Percentiles rank a stretch among this genome's conserved stretches.
These are phyloP conservation scores for Ganoderma lingzhi DNA, from an alignment of 1,284 basidiomycete genomes.

Conservation along the genomic window DNA sequence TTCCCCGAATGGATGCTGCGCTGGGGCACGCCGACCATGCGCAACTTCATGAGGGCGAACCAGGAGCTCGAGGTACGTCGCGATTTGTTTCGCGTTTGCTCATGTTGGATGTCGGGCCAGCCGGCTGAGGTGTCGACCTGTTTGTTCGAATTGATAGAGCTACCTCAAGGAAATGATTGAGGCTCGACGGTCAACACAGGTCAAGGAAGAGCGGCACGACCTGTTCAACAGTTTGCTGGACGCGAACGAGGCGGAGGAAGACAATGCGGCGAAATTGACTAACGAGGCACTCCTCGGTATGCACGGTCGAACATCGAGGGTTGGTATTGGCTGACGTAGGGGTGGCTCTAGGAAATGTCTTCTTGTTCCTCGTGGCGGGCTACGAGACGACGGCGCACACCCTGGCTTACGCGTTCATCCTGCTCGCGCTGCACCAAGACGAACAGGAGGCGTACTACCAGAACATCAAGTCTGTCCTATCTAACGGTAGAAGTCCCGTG, in stretches of 20 bases:
- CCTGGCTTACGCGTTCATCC: slow-evolving; percentile 62
- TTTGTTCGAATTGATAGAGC: slow-evolving; percentile 39
- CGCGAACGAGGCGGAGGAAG: slow-evolving; percentile 49
- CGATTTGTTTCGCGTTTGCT: neutral
- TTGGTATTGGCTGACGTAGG: neutral
- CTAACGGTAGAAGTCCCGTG: slow-evolving; percentile 15
- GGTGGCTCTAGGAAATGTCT: slow-evolving; percentile 55
- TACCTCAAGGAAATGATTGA: slow-evolving; percentile 68
- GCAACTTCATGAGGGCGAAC: slow-evolving; percentile 50
- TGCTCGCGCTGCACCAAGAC: slow-evolving; percentile 62
- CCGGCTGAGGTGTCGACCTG: neutral
- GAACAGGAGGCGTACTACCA: slow-evolving; percentile 64
- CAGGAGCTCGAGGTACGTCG: slow-evolving; percentile 55
- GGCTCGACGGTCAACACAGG: slow-evolving; percentile 46
- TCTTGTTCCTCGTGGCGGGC: slow-evolving; percentile 56
- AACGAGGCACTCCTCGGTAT: slow-evolving; percentile 60
- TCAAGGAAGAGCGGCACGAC: slow-evolving; percentile 56
- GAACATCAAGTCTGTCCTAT: slow-evolving; percentile 41
- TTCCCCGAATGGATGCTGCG: slow-evolving; percentile 54
- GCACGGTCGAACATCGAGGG: neutral
- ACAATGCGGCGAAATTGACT: slow-evolving; percentile 47
- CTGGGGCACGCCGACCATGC: slow-evolving; percentile 46
- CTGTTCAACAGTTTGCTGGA: slow-evolving; percentile 62
- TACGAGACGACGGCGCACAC: slow-evolving; percentile 68
- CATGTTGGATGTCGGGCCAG: neutral